A percentile compares a stretch with the other conserved stretches of the same genome.
phyloP scores from a whole-genome alignment of 371 early-diverging fungal species.

The Mucor indicus region DNA sequence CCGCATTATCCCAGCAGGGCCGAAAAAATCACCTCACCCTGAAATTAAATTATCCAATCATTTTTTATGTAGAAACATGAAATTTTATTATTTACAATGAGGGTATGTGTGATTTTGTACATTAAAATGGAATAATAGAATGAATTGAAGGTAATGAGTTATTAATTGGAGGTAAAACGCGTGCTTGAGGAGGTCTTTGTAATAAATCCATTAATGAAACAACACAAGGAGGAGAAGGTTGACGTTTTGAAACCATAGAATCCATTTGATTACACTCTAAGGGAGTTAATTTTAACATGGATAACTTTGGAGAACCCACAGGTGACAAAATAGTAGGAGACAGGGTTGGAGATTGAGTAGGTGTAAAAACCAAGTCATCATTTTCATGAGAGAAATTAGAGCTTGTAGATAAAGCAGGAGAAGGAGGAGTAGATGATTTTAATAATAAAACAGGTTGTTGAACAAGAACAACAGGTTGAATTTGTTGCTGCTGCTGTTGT shows the following conservation, averaged over 20 bases:
- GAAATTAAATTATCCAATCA: no score
- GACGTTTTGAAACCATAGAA: not conserved
- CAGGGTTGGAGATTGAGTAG: constrained; percentile 37
- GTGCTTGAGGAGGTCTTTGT: constrained; percentile 48
- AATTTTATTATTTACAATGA: no score
- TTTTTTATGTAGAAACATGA: no score
- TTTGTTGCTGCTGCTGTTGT: constrained; percentile 14
- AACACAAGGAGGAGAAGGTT: constrained; percentile 3
- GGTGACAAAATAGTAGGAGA: constrained; percentile 25
- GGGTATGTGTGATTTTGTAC: no score
- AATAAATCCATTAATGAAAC: constrained; percentile 39
- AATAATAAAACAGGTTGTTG: no score
- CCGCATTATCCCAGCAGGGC: no score
- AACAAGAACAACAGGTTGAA: constrained; percentile 6
- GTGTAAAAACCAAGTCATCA: constrained; percentile 44
- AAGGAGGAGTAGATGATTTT: constrained; percentile 27
- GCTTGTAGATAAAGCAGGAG: constrained; percentile 37
- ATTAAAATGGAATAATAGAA: constrained; percentile 21
- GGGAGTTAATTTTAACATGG: constrained; percentile 22
- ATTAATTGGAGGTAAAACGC: constrained; percentile 43
- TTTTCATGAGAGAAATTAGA: constrained; percentile 19
- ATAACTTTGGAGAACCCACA: constrained; percentile 19
- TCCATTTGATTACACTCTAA: constrained; percentile 28
- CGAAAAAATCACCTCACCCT: no score
- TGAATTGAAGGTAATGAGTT: constrained; percentile 21